A percentile compares a stretch with the other conserved stretches of the same genome.
These are phyloP conservation scores for Viridothelium virens DNA, from an alignment of 495 filamentous ascomycete species.

Conservation along the genomic window DNA sequence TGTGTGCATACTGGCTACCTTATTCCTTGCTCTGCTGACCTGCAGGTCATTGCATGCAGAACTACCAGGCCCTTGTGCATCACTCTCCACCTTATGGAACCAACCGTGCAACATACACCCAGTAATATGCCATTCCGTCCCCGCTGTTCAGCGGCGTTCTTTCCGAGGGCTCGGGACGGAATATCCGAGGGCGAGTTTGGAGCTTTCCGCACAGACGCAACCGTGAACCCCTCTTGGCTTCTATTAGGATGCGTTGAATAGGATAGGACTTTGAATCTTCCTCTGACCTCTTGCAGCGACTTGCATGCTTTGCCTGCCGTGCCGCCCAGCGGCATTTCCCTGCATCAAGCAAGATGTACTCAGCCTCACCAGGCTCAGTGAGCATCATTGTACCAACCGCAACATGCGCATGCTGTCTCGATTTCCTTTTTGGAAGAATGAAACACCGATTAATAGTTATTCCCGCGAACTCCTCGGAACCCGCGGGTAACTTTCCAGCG, in stretches of 20 bases:
- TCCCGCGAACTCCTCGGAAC: neutral
- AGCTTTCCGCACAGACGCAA: neutral
- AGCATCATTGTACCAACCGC: neutral
- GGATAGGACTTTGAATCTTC: neutral
- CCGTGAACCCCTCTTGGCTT: neutral
- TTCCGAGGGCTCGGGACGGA: slow-evolving; percentile 7
- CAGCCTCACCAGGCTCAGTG: neutral
- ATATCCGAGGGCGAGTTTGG: neutral
- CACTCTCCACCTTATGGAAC: neutral
- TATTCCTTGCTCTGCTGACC: neutral
- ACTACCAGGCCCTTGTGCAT: neutral
- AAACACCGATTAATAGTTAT: neutral
- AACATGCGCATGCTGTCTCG: neutral
- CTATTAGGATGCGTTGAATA: neutral
- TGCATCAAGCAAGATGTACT: neutral
- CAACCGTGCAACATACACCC: neutral
- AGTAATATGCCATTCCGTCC: neutral
- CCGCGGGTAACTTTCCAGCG: neutral
- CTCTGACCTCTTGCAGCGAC: neutral
- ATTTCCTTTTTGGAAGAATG: neutral
- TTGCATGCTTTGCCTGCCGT: neutral
- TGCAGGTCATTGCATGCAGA: neutral
- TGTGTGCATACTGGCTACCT: neutral
- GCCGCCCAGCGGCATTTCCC: neutral
- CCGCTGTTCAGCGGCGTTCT: neutral